Percentiles rank a stretch among this genome's conserved stretches.
phyloP scores from a whole-genome alignment of 768 basidiomycete species.

The Tylopilus plumbeoviolaceoides region DNA sequence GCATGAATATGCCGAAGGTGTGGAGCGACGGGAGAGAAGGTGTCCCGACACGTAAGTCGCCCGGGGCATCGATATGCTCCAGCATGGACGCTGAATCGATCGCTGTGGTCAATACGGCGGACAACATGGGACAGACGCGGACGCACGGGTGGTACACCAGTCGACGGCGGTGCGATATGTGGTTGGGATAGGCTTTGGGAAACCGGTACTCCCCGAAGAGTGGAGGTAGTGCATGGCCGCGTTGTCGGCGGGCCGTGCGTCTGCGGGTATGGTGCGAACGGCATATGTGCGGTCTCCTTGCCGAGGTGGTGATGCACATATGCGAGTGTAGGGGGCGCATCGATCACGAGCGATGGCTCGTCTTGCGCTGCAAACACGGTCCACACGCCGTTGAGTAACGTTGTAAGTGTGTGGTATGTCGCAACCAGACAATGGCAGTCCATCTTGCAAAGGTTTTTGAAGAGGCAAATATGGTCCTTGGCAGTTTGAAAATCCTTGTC shows the following conservation, averaged over 20 bases:
- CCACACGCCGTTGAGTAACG: conserved; percentile 29
- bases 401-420: conserved; percentile 27
- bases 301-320: conserved; percentile 10
- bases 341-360: neutral
- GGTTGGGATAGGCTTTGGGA: conserved; percentile 41
- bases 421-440: conserved; percentile 38
- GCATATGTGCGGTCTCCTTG: neutral
- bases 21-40: conserved; percentile 25
- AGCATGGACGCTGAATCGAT: conserved; percentile 9
- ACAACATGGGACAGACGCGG: too few relatives aligned
- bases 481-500: conserved; percentile 4
- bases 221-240: conserved; percentile 37
- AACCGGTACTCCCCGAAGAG: conserved; percentile 49
- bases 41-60: conserved; percentile 1
- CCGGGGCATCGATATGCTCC: conserved; percentile 6
- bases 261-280: conserved; percentile 12
- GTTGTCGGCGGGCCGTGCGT: conserved; percentile 1
- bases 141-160: conserved; percentile 35
- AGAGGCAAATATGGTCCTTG: conserved; percentile 16
- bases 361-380: too few relatives aligned
- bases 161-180: conserved; percentile 29
- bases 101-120: too few relatives aligned
- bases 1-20: conserved; percentile 13
- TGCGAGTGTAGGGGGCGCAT: conserved; percentile 12
- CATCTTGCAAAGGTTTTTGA: conserved; percentile 28